Base-by-base conservation (phyloP, 2,329 filamentous ascomycete species). In the Diplodia intermedia region DNA sequence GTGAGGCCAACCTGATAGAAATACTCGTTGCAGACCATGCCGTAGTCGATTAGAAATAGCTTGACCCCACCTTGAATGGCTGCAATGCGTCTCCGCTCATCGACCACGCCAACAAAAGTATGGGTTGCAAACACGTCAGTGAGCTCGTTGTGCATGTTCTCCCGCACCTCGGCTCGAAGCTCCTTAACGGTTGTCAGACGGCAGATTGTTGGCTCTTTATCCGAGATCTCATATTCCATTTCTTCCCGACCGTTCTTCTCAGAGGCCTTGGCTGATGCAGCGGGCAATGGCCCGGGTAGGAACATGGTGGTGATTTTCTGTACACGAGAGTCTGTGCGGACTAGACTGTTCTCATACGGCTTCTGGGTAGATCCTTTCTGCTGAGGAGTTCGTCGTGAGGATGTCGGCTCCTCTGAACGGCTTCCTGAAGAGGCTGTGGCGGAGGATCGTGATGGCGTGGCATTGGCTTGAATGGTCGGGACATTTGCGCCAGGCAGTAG, bases 281-380 rank as follows among this genome's bases (percentile, higher is more conserved):
- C 71, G 20, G 76, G 76, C 71, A 62, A 83, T 80, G 20, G 73
- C 14, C 72, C 72, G 7, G 89, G 85, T n/a, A 88, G 85, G 38
- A 99, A 88, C 94, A 99, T 98, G 69, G 92, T 93, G 0, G 95
- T 99, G 70, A 99, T 99, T 78, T 99, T 99, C 69, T 94, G 91
- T 71, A 92, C 85, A 69, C 90, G 91, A 1, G 92, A 89, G 77
- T 99, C 95, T 12, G 94, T 98, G 23, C 95, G 89, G 2, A 99
- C 89, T 14, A 99, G 87, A 67, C 91, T 97, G 76, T 96, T 96
- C 75, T 95, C 92, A 71, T 93, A 90, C 0, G 89, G 86, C 69
- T 87, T 88, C 52, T 75, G 79, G 8, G 75, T 70, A 4, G 60
- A 54, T n/a, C 72, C 74, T 65, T 69, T 68, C 36, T 69, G 75